Base-by-base conservation (phyloP, 2,329 filamentous ascomycete species). In the Colletotrichum eremochloae region DNA sequence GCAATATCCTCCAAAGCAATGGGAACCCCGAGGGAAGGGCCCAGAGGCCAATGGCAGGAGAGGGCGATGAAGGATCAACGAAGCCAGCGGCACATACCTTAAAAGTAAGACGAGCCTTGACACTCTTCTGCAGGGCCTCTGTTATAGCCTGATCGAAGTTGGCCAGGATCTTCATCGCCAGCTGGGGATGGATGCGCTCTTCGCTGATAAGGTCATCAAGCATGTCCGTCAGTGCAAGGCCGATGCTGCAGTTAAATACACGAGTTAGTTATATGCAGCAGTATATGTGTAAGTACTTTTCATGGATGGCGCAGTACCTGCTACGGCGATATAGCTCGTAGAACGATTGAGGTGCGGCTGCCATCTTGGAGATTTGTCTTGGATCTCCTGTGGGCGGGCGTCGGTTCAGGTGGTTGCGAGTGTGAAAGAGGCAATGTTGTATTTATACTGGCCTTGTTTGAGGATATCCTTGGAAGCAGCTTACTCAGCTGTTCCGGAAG, bases 321-420 rank as follows among this genome's bases (percentile, higher is more conserved):
- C 95, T 97, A 86, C 95, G 93, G 79, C 96, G 94, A 84, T 99
- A 99, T 80, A 99, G 92, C 90, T 99, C 96, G 84, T 98, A 99
- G 86, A 89, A 92, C 44, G 88, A 88, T 81, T 90, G 87, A 74
- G 82, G 83, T 74, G 81, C 84, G 60, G 85, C 82, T 70, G 88
- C 84, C 84, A 88, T 88, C 75, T 75, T 81, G 75, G 68, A 67
- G 65, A 65, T 62, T 73, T 48, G 55, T 62, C 36, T 38, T 64
- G 46, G 36, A 65, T 72, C 70, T 70, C 70, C 70, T 70, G 31
- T 36, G 55, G 52, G 67, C 66, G 60, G 67, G n/a, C 63, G 64
- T 60, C 60, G 31, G 1, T 61, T 60, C 38, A 55, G 53, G 63
- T 57, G 71, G 67, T 58, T 71, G 68, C 15, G 63, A 40, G 48